These are phyloP conservation scores for Peronosclerospora sorghi DNA, from an alignment of 352 stramenopile species.

Conservation along the genomic window DNA sequence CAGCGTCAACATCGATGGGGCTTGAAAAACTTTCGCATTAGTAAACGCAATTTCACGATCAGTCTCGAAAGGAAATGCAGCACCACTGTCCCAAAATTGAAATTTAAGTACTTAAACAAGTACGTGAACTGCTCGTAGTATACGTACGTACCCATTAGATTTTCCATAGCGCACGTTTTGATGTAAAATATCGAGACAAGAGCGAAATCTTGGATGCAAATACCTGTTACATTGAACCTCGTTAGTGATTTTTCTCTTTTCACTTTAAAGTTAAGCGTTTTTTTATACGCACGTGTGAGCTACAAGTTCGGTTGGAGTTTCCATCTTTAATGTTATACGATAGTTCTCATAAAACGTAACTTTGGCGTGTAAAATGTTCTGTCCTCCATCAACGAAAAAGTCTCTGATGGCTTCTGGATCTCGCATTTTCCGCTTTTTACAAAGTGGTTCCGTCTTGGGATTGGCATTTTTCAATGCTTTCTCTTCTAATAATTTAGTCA, in stretches of 20 bases:
- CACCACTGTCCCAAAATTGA: constrained; percentile 4
- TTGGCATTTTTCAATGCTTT: constrained; percentile 8
- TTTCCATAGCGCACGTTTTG: constrained; percentile 12
- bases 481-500: constrained; percentile 33
- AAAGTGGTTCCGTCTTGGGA: neutral
- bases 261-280: neutral
- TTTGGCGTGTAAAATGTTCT: constrained; percentile 25
- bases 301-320: constrained; percentile 9
- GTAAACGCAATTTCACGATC: constrained; percentile 33
- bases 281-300: constrained; percentile 18
- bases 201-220: constrained; percentile 49
- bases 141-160: constrained; percentile 9
- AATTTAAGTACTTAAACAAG: neutral
- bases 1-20: constrained; percentile 17
- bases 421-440: constrained; percentile 16
- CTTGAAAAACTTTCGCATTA: constrained; percentile 46
- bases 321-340: constrained; percentile 25
- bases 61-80: constrained; percentile 32
- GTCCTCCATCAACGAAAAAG: constrained; percentile 29
- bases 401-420: constrained; percentile 22
- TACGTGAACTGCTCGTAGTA: too few relatives aligned
- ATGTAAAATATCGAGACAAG: constrained; percentile 29
- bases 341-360: constrained; percentile 26
- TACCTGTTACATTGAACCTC: constrained; percentile 21
- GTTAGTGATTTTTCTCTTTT: neutral